Percentiles rank a stretch among this genome's conserved stretches.
Evolutionary conservation across 306 rosid genomes (phyloP).

Genomic region (Arachis hypogaea): DNA sequence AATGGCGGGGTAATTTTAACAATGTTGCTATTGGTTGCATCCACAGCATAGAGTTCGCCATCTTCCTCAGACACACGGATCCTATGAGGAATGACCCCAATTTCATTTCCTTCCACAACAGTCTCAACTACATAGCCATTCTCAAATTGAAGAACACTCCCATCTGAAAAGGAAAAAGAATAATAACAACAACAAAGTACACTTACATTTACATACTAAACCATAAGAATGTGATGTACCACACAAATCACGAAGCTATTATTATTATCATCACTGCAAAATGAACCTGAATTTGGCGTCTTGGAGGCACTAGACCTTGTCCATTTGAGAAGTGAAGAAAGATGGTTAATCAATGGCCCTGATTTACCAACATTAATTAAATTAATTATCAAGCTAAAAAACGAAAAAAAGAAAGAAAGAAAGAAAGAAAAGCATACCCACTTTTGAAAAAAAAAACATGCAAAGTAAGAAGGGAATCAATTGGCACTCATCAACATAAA

Average conservation of each 20-base stretch:
- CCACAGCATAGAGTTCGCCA: conserved; percentile 88
- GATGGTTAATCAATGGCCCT: conserved; percentile 83
- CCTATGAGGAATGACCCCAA: conserved; percentile 82
- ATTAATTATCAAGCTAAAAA: conserved; percentile 2
- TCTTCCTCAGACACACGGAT: conserved; percentile 86
- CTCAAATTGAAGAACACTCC: conserved; percentile 86
- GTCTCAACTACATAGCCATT: conserved; percentile 96
- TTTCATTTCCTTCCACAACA: conserved; percentile 82
- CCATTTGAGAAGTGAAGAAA: conserved; percentile 84
- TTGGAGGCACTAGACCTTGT: conserved; percentile 70
- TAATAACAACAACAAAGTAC: conserved; percentile 10
- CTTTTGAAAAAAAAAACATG: background rate
- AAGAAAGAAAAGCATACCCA: conserved; percentile 30
- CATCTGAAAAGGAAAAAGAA: conserved; percentile 58
- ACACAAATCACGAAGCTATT: background rate
- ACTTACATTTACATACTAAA: background rate
- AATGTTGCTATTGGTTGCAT: conserved; percentile 82
- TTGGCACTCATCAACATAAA: conserved; percentile 8
- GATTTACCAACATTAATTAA: conserved; percentile 41
- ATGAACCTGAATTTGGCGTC: conserved; percentile 73
- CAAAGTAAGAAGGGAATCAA: conserved; percentile 6
- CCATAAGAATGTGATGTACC: conserved; percentile 14
- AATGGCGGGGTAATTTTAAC: conserved; percentile 85
- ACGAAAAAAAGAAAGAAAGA: background rate
- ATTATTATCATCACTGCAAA: background rate